phyloP scores from a whole-genome alignment of 2,329 filamentous ascomycete genomes.

The Colletotrichum theobromicola region DNA sequence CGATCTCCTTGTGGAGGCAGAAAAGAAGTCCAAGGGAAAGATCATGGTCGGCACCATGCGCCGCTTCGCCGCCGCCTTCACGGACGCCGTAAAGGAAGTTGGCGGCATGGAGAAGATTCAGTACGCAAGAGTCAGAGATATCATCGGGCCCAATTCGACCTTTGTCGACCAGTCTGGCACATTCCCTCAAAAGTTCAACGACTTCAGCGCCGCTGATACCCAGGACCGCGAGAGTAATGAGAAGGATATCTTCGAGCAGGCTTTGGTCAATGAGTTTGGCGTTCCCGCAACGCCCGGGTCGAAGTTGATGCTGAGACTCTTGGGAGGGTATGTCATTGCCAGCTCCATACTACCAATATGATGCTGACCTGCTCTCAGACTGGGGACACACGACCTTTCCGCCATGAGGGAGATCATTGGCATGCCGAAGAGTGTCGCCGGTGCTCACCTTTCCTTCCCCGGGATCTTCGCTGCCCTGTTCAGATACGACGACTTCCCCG shows the following conservation, averaged over 20 bases:
- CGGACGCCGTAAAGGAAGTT: slow-evolving; percentile 59
- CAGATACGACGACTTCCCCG: slow-evolving; percentile 50
- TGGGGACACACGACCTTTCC: slow-evolving; percentile 57
- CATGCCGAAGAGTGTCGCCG: slow-evolving; percentile 37
- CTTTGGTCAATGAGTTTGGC: slow-evolving; percentile 34
- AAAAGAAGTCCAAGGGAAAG: slow-evolving; percentile 43
- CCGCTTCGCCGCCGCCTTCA: slow-evolving; percentile 62
- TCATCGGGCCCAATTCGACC: slow-evolving; percentile 56
- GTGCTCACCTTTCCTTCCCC: slow-evolving; percentile 38
- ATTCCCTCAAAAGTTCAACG: slow-evolving; percentile 46
- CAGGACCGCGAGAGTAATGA: slow-evolving; percentile 26
- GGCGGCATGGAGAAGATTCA: slow-evolving; percentile 53
- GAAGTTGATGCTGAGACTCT: slow-evolving; percentile 27
- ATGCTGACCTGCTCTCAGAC: slow-evolving; percentile 4
- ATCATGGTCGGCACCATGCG: slow-evolving; percentile 68
- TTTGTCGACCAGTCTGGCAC: slow-evolving; percentile 56
- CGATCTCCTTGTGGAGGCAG: slow-evolving; percentile 53
- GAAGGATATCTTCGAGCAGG: slow-evolving; percentile 31
- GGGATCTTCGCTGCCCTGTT: slow-evolving; percentile 45
- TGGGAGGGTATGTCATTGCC: slow-evolving; percentile 26
- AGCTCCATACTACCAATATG: not conserved
- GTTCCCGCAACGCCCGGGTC: slow-evolving; percentile 30
- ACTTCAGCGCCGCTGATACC: slow-evolving; percentile 36
- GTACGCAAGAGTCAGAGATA: slow-evolving; percentile 54
- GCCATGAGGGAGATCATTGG: slow-evolving; percentile 57